phyloP scores from a whole-genome alignment of 2,329 filamentous ascomycete species.

The Dothiorella sarmentorum region DNA sequence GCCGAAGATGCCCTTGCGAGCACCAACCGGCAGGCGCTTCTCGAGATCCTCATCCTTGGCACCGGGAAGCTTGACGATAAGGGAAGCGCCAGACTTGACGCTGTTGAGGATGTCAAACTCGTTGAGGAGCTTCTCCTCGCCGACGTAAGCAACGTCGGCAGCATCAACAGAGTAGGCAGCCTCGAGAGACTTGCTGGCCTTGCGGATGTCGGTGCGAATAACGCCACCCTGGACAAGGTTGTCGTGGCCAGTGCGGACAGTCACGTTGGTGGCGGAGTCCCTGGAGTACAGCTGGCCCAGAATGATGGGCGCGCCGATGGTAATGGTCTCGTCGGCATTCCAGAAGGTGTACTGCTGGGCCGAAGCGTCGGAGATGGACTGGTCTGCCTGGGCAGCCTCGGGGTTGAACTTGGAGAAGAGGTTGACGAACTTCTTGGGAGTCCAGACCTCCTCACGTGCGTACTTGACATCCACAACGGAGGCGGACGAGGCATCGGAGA shows the following conservation, averaged over 20 bases:
- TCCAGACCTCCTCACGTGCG: slow-evolving; percentile 66
- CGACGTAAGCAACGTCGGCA: slow-evolving; percentile 76
- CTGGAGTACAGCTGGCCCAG: slow-evolving; percentile 59
- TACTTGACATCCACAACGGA: slow-evolving; percentile 84
- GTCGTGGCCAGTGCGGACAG: slow-evolving; percentile 57
- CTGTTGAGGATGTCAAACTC: slow-evolving; percentile 71
- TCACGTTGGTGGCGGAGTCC: slow-evolving; percentile 60
- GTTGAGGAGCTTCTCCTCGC: slow-evolving; percentile 74
- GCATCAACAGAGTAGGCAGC: slow-evolving; percentile 76
- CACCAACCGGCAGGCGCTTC: slow-evolving; percentile 70
- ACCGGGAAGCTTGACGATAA: slow-evolving; percentile 73
- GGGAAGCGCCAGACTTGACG: slow-evolving; percentile 65
- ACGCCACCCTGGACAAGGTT: slow-evolving; percentile 70
- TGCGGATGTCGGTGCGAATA: slow-evolving; percentile 79
- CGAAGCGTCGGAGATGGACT: slow-evolving; percentile 52
- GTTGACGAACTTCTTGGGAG: slow-evolving; percentile 50
- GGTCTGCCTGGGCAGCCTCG: slow-evolving; percentile 43
- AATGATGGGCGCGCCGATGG: slow-evolving; percentile 61
- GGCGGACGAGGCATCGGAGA: slow-evolving; percentile 55
- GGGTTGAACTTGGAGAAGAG: slow-evolving; percentile 44
- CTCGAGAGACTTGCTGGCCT: slow-evolving; percentile 77
- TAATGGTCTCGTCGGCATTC: slow-evolving; percentile 74
- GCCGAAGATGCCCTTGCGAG: slow-evolving; percentile 68
- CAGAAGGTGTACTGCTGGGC: slow-evolving; percentile 90
- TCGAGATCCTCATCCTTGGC: slow-evolving; percentile 87